Conservation (phyloP, 164 flowering plant genomes). For the Piper longum region DNA sequence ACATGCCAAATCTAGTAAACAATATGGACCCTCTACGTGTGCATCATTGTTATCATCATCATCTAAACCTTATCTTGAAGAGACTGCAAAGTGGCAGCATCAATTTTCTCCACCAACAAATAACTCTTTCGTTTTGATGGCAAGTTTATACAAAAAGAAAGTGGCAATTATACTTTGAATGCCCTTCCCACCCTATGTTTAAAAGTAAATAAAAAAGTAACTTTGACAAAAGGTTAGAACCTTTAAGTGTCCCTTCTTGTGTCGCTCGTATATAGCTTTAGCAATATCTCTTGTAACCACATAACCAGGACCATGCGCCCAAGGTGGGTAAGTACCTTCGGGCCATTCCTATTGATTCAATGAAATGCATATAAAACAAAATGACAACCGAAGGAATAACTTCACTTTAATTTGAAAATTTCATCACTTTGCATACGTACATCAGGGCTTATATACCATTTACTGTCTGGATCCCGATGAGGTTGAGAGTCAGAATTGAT, state of each 20-base stretch:
- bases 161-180: too few species aligned
- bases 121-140: too few species aligned
- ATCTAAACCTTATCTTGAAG: too few species aligned
- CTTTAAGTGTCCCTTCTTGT: slow-evolving; percentile 53
- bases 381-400: not conserved
- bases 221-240: slow-evolving; percentile 17
- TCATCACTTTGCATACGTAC: slow-evolving; percentile 18
- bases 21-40: not conserved
- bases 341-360: slow-evolving; percentile 63
- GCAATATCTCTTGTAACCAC: slow-evolving; percentile 82
- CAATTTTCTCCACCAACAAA: too few species aligned
- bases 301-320: slow-evolving; percentile 99
- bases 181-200: too few species aligned
- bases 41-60: too few species aligned
- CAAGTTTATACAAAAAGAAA: too few species aligned
- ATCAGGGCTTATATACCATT: slow-evolving; percentile 86
- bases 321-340: slow-evolving; percentile 74
- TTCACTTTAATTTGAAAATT: not conserved
- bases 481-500: slow-evolving; percentile 80
- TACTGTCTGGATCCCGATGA: slow-evolving; percentile 71
- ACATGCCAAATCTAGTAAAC: not conserved
- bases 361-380: not conserved
- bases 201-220: too few species aligned
- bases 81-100: too few species aligned
- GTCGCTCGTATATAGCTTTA: slow-evolving; percentile 35